Evolutionary conservation across 352 stramenopile species (phyloP).

Genomic region (Paralagenidium karlingii): DNA sequence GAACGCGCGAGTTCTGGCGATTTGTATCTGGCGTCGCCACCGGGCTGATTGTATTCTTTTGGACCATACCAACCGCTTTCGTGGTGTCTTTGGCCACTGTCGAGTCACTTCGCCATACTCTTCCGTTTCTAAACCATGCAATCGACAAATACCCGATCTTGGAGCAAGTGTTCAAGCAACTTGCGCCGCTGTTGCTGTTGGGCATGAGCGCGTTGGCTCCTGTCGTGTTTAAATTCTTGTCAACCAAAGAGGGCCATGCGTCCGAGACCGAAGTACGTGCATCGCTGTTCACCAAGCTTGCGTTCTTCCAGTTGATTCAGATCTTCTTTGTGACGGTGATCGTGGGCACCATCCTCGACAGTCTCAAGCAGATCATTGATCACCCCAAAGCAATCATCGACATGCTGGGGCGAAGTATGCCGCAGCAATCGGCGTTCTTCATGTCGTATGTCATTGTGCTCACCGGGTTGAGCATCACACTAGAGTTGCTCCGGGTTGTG

Average conservation of each 20-base stretch:
- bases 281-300: conserved; percentile 61
- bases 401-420: conserved; percentile 57
- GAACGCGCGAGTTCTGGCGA: conserved; percentile 46
- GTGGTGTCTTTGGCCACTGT: conserved; percentile 61
- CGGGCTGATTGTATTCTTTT: conserved; percentile 56
- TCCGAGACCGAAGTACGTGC: conserved; percentile 54
- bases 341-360: conserved; percentile 41
- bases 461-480: conserved; percentile 39
- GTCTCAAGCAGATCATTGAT: conserved; percentile 45
- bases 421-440: conserved; percentile 70
- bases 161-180: conserved; percentile 38
- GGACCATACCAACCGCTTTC: conserved; percentile 67
- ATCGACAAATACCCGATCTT: conserved; percentile 37
- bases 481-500: conserved; percentile 45
- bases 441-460: conserved; percentile 69
- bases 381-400: conserved; percentile 44
- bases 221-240: conserved; percentile 50
- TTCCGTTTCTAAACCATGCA: conserved; percentile 23
- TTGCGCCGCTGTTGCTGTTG: conserved; percentile 44
- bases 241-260: conserved; percentile 46
- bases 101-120: conserved; percentile 39
- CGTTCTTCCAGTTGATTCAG: conserved; percentile 67
- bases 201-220: conserved; percentile 58
- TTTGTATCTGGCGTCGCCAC: conserved; percentile 36
- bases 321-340: conserved; percentile 75